A percentile compares a stretch with the other conserved stretches of the same genome.
These are phyloP conservation scores for Monilinia aucupariae DNA, from an alignment of 2,329 filamentous ascomycete genomes.

Conservation along the genomic window DNA sequence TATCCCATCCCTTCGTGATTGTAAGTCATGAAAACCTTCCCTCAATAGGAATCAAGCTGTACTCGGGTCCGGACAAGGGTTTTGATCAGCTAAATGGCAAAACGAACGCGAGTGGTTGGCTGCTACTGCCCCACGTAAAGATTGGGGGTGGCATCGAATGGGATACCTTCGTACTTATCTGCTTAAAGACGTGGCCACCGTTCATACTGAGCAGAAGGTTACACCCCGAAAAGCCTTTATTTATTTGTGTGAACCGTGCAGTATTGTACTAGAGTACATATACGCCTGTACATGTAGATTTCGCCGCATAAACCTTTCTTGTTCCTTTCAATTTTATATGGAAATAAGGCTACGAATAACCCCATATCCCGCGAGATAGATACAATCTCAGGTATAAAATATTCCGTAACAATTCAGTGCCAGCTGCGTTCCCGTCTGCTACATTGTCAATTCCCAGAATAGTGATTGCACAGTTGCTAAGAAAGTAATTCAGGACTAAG, in stretches of 20 bases:
- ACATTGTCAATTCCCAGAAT: background rate
- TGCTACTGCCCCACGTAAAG: constrained; percentile 6
- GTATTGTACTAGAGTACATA: background rate
- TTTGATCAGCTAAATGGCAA: background rate
- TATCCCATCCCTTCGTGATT: background rate
- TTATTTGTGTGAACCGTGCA: background rate
- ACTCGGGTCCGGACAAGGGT: constrained; percentile 8
- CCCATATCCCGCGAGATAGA: background rate
- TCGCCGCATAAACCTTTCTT: constrained; percentile 3
- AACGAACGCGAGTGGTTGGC: constrained; percentile 2
- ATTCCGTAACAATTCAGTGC: background rate
- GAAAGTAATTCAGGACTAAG: background rate
- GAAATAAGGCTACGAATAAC: background rate
- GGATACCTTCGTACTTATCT: constrained; percentile 6
- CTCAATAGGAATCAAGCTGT: constrained; percentile 2
- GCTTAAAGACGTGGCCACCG: constrained; percentile 10
- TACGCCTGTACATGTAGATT: background rate
- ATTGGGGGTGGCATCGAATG: background rate
- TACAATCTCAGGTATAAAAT: background rate
- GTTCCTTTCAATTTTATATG: constrained; percentile 1
- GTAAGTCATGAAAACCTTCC: background rate
- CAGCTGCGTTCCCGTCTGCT: background rate
- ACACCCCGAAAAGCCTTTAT: background rate
- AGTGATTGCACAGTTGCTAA: background rate
- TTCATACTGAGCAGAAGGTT: background rate